Evolutionary conservation across 2,329 filamentous ascomycete species (phyloP).

Genomic region (Trichoderma polysporum): DNA sequence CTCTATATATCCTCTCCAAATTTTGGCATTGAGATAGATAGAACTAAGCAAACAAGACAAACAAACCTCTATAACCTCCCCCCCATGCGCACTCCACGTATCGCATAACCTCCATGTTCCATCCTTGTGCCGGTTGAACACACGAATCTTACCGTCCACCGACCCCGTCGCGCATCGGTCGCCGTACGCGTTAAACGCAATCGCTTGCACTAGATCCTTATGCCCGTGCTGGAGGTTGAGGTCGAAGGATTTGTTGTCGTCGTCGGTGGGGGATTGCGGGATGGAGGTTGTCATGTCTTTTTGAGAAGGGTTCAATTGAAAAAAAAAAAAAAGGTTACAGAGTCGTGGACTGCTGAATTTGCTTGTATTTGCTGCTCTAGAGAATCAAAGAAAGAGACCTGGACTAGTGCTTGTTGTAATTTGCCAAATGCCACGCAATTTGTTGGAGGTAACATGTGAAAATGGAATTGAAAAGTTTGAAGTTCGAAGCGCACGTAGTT

Average conservation of each 20-base stretch:
- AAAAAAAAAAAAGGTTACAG: background rate
- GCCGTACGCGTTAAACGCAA: slow-evolving; percentile 89
- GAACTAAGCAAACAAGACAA: slow-evolving; percentile 1
- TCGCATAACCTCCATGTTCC: slow-evolving; percentile 78
- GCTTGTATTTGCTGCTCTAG: background rate
- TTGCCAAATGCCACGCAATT: background rate
- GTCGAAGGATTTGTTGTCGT: slow-evolving; percentile 53
- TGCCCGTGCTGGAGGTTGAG: slow-evolving; percentile 71
- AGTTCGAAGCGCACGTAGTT: background rate
- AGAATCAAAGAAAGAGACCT: background rate
- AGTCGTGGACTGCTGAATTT: too few relatives aligned
- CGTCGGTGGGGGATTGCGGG: slow-evolving; percentile 43
- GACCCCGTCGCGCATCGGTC: slow-evolving; percentile 89
- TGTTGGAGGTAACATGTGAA: background rate
- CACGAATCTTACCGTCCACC: slow-evolving; percentile 87
- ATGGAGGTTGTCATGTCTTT: slow-evolving; percentile 33
- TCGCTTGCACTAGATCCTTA: slow-evolving; percentile 76
- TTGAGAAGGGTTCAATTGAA: background rate
- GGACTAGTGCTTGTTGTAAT: too few relatives aligned
- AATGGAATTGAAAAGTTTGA: background rate
- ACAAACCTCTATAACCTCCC: slow-evolving; percentile 81
- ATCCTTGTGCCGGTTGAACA: slow-evolving; percentile 82
- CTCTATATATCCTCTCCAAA: background rate
- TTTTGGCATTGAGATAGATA: background rate
- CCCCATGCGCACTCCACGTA: slow-evolving; percentile 86